These are phyloP conservation scores for Sphenostylis stenocarpa DNA, from an alignment of 306 rosid genomes.

Conservation along the genomic window DNA sequence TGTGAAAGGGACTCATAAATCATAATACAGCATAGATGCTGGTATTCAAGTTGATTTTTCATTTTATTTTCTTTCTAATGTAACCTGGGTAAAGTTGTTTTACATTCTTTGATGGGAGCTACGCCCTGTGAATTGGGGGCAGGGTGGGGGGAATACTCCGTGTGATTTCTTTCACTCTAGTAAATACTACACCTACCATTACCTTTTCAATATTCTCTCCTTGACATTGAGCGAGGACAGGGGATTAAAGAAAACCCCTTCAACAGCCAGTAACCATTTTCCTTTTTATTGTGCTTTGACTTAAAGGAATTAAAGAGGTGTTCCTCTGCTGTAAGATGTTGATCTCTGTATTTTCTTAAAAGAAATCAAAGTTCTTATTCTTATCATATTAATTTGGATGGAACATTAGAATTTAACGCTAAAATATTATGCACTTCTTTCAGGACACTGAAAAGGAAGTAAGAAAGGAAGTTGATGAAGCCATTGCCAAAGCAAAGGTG, in stretches of 20 bases:
- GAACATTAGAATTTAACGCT: conserved; percentile 1
- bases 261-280: not conserved
- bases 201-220: not conserved
- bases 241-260: not conserved
- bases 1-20: not conserved
- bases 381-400: not conserved
- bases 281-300: not conserved
- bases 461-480: conserved; percentile 79
- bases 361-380: not conserved
- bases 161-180: not conserved
- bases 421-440: conserved; percentile 6
- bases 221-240: not conserved
- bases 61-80: not conserved
- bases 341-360: not conserved
- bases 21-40: not conserved
- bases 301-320: conserved; percentile 9
- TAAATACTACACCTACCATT: not conserved
- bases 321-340: not conserved
- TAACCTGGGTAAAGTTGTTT: not conserved
- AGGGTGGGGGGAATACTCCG: not conserved
- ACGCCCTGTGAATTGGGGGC: not conserved
- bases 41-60: not conserved
- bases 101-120: not conserved
- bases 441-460: conserved; percentile 78
- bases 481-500: conserved; percentile 87